Conservation (phyloP, 208 protist species). For the Leishmania gerbilli region DNA sequence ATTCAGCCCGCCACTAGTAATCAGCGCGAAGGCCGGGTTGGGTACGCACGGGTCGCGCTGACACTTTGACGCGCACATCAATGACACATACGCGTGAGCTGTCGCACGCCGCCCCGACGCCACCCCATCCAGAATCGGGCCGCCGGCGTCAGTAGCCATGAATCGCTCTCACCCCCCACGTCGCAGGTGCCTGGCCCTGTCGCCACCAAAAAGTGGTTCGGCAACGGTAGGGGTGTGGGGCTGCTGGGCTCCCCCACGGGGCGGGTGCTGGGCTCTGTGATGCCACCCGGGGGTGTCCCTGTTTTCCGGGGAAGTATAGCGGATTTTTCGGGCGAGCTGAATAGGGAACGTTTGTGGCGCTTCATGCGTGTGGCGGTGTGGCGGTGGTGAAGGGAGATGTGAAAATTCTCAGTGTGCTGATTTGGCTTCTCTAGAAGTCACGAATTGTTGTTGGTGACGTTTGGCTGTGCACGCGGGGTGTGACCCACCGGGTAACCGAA, state of each 20-base stretch:
- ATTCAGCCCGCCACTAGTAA: background rate
- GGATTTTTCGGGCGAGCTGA: too few species aligned
- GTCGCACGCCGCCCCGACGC: background rate
- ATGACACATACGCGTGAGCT: background rate
- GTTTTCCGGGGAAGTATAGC: background rate
- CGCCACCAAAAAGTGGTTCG: background rate
- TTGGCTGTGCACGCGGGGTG: too few species aligned
- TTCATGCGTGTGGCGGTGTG: too few species aligned
- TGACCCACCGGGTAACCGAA: too few species aligned
- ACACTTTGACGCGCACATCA: too few species aligned
- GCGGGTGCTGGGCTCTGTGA: background rate
- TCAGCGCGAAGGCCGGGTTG: background rate
- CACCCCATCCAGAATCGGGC: background rate
- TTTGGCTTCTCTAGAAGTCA: too few species aligned
- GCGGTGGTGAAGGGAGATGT: too few species aligned
- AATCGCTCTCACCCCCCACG: too few species aligned
- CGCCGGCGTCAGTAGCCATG: background rate
- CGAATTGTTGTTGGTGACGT: too few species aligned
- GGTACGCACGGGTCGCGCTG: background rate
- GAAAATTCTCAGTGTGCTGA: too few species aligned
- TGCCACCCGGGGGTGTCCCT: too few species aligned
- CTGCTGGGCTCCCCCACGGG: background rate
- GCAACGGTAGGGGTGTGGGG: background rate
- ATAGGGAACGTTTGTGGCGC: accelerated
- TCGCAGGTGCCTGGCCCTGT: background rate